phyloP scores from a whole-genome alignment of 305 asterid species.

The Solanum aculeatissimum region DNA sequence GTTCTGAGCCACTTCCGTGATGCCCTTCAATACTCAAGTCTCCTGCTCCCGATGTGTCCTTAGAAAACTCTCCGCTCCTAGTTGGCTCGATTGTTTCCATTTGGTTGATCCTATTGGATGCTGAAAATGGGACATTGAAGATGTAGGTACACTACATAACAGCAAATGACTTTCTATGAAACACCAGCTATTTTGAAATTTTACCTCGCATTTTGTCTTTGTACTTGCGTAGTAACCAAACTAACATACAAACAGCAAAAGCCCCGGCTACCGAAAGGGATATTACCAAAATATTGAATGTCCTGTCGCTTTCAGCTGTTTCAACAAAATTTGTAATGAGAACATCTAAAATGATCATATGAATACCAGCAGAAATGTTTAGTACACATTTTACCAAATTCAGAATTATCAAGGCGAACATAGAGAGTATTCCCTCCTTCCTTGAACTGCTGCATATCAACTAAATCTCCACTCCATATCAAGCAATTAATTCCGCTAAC shows the following conservation, averaged over 20 bases:
- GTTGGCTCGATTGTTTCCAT: constrained; percentile 7
- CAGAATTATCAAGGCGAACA: constrained; percentile 50
- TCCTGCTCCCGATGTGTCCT: constrained; percentile 27
- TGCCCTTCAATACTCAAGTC: constrained; percentile 38
- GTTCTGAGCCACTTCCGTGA: constrained; percentile 42
- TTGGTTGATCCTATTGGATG: constrained; percentile 7
- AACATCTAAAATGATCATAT: not conserved
- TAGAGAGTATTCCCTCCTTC: constrained; percentile 35
- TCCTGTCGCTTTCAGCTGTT: constrained; percentile 21
- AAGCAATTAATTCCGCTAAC: constrained; percentile 50
- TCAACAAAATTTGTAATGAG: not conserved
- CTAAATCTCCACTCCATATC: constrained; percentile 56
- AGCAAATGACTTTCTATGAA: not conserved
- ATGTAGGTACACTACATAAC: not conserved
- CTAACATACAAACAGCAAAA: constrained; percentile 2
- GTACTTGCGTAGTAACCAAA: constrained; percentile 31
- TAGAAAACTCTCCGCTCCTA: constrained; percentile 26
- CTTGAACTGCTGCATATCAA: constrained; percentile 45
- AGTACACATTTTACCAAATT: constrained; percentile 24
- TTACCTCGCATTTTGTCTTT: constrained; percentile 27
- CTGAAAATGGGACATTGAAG: not conserved
- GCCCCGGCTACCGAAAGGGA: not conserved
- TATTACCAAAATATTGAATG: constrained; percentile 17
- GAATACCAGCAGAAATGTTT: not conserved
- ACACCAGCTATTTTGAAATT: not conserved